Percentiles rank a stretch among this genome's conserved stretches.
phyloP scores from a whole-genome alignment of 306 rosid species.

The Dryas alaskensis region DNA sequence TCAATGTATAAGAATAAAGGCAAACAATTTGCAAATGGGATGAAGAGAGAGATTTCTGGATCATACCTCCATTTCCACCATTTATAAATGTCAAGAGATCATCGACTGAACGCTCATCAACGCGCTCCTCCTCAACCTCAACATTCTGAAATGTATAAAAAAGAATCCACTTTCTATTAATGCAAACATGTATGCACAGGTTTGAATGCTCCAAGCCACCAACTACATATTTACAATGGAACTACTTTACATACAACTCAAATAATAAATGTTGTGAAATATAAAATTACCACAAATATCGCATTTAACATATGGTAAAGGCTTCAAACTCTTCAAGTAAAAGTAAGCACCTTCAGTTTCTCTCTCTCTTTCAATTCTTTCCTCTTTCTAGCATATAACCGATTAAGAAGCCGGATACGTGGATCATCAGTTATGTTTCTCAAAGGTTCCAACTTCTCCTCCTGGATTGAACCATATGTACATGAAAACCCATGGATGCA shows the following conservation, averaged over 20 bases:
- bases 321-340: conserved; percentile 32
- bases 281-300: conserved; percentile 29
- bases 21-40: conserved; percentile 5
- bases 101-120: conserved; percentile 86
- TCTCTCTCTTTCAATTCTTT: conserved; percentile 75
- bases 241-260: conserved; percentile 24
- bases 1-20: conserved; percentile 15
- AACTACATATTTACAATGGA: not conserved
- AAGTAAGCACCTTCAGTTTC: conserved; percentile 63
- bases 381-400: conserved; percentile 85
- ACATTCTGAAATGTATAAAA: conserved; percentile 53
- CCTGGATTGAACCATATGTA: conserved; percentile 51
- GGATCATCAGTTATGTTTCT: conserved; percentile 86
- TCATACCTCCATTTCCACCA: conserved; percentile 65
- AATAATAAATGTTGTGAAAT: conserved; percentile 22
- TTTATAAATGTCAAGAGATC: conserved; percentile 86
- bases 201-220: not conserved
- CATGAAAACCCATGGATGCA: conserved; percentile 24
- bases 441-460: conserved; percentile 84
- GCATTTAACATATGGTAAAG: conserved; percentile 38
- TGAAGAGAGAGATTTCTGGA: conserved; percentile 3
- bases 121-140: conserved; percentile 67
- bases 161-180: conserved; percentile 15
- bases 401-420: conserved; percentile 83
- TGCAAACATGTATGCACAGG: conserved; percentile 15